A percentile compares a stretch with the other conserved stretches of the same genome.
Conservation (phyloP, 805 yeast species). For the Candida tammaniensis region DNA sequence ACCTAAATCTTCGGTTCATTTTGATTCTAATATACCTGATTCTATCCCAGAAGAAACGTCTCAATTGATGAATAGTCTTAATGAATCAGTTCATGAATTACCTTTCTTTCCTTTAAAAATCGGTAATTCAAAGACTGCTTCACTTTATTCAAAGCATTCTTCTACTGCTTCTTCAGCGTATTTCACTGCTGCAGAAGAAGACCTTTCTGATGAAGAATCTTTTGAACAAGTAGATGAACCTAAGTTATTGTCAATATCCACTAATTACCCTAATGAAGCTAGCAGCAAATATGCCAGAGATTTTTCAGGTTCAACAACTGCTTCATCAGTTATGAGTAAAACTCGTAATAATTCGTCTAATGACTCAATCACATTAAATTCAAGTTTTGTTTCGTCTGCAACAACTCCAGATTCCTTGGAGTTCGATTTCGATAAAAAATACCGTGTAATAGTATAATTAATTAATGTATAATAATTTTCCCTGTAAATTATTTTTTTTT, state of each 20-base stretch:
- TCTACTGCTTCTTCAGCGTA: slow-evolving; percentile 8
- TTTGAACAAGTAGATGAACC: neutral
- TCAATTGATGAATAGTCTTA: neutral
- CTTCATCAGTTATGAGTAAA: slow-evolving; percentile 20
- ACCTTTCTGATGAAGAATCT: neutral
- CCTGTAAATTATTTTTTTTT: neutral
- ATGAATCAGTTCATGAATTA: slow-evolving; percentile 2
- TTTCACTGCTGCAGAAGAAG: slow-evolving; percentile 11
- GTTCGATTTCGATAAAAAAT: slow-evolving; percentile 7
- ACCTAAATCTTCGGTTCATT: slow-evolving; percentile 1
- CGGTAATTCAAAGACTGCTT: neutral
- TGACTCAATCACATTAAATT: slow-evolving; percentile 10
- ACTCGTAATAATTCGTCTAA: slow-evolving; percentile 7
- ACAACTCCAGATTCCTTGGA: slow-evolving; percentile 19
- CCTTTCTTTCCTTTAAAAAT: slow-evolving; percentile 1
- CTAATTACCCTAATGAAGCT: neutral
- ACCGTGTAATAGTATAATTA: no score
- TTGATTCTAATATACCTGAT: slow-evolving; percentile 1
- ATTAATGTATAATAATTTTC: slow-evolving; percentile 1
- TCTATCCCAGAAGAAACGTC: slow-evolving; percentile 1
- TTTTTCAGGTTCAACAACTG: slow-evolving; percentile 16
- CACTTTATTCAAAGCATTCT: slow-evolving; percentile 3
- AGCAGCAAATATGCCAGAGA: slow-evolving; percentile 8
- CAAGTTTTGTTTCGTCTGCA: slow-evolving; percentile 9
- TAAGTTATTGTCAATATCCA: neutral